Conservation (phyloP, 169 alveolate species). For the Plasmodium reichenowi region DNA sequence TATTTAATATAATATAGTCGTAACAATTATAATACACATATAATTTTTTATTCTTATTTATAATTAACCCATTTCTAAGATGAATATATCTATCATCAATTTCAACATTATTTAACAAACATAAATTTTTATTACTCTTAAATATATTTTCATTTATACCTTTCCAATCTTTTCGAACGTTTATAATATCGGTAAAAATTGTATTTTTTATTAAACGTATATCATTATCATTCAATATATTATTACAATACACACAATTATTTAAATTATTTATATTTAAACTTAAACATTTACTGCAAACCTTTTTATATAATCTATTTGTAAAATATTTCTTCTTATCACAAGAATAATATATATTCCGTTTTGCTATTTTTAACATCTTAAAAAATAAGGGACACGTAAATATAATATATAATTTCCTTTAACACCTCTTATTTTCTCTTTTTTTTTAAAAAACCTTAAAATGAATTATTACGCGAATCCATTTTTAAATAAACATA, state of each 20-base stretch:
- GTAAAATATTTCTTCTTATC: constrained; percentile 73
- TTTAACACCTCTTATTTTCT: neutral
- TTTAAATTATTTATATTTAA: constrained; percentile 61
- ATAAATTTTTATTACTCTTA: constrained; percentile 10
- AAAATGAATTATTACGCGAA: no score
- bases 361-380: constrained; percentile 60
- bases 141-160: constrained; percentile 16
- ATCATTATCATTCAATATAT: constrained; percentile 47
- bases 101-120: constrained; percentile 54
- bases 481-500: no score
- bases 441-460: neutral
- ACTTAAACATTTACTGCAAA: constrained; percentile 61
- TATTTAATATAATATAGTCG: constrained; percentile 69
- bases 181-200: constrained; percentile 72
- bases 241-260: constrained; percentile 64
- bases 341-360: constrained; percentile 66
- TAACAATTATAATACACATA: constrained; percentile 66
- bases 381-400: constrained; percentile 2
- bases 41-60: constrained; percentile 30
- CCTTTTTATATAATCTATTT: constrained; percentile 68
- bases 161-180: constrained; percentile 62
- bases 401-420: neutral
- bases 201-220: constrained; percentile 66
- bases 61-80: constrained; percentile 45
- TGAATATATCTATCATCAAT: constrained; percentile 68